Evolutionary conservation across 1,284 basidiomycete species (phyloP), one percentile per base, ranked within the genome.

Genomic region (Boletus subluridellus): DNA sequence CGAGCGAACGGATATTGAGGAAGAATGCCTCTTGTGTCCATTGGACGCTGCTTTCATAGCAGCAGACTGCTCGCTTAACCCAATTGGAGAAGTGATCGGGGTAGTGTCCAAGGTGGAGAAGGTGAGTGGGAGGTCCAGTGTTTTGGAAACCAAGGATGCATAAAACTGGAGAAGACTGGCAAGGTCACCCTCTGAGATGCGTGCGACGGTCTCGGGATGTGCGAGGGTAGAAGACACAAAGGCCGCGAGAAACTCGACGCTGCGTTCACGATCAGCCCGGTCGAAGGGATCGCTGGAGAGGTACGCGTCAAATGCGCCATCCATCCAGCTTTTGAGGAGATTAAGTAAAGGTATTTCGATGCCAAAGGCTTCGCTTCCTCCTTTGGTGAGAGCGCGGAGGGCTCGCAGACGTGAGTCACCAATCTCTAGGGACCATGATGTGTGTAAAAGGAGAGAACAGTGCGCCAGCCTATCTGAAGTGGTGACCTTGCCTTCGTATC

Each of bases 361-460:
- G 6, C 88, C 89, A 21, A 82, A 70, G n/a, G 85, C 78, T 49
- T 87, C 84, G 5, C 74, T 66, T 14, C 85, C 86, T 37, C 77
- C 79, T 57, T 76, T 78, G 28, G 85, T 84, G 49, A 91, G 76
- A 0, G 85, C 80, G 5, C 80, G 71, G 4, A 90, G 72, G 3
- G 89, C 87, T 61, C 83, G 86, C 66, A 86, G 82, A 24, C 86
- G 80, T 2, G 82, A 74, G 62, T 90, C 87, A 80, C 89, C 90
- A 1, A 88, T 71, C 32, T 90, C 89, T 17, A 72, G 62, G 3
- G 74, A 76, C 89, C 89, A 90, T 0, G 76, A 68, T 4, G 69
- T 72, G 4, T 76, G 78, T 7, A 82, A 71, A 64, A 90, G 83
- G 34, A 89, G 73, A 9, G 85, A 80, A 52, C 89, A 82, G 61